A percentile compares a stretch with the other conserved stretches of the same genome.
These are phyloP conservation scores for Lavandula angustifolia DNA, from an alignment of 257 asterid genomes.

Conservation along the genomic window DNA sequence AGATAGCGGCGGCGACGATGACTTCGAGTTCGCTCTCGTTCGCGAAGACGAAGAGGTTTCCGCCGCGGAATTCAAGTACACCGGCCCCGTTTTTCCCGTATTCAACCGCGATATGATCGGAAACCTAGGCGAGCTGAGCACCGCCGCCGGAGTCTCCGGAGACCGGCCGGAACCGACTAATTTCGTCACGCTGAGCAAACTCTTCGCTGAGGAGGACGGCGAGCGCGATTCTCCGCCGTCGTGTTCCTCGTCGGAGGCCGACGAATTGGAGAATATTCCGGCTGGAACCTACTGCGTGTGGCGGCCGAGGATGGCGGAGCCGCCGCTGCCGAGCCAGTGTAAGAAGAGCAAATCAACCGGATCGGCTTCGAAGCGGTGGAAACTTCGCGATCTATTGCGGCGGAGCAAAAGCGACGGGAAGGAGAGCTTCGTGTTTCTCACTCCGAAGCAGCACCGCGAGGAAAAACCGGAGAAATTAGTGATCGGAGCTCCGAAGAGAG, in stretches of 20 bases:
- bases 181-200: slow-evolving; percentile 35
- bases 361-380: slow-evolving; percentile 77
- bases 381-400: slow-evolving; percentile 59
- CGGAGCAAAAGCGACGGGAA: slow-evolving; percentile 93
- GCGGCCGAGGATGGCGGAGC: slow-evolving; percentile 55
- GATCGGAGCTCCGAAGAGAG: slow-evolving; percentile 21
- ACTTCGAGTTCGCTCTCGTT: slow-evolving; percentile 62
- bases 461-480: slow-evolving; percentile 25
- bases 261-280: slow-evolving; percentile 63
- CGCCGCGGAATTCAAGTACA: slow-evolving; percentile 32
- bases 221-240: slow-evolving; percentile 43
- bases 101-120: slow-evolving; percentile 39
- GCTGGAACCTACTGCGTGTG: slow-evolving; percentile 71
- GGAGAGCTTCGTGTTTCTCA: slow-evolving; percentile 56
- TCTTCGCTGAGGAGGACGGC: slow-evolving; percentile 40
- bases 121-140: not conserved
- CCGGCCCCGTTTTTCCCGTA: slow-evolving; percentile 44
- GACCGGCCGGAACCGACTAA: slow-evolving; percentile 15
- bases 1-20: slow-evolving; percentile 40
- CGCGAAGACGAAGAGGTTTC: slow-evolving; percentile 33
- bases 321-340: slow-evolving; percentile 53
- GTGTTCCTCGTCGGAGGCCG: slow-evolving; percentile 62
- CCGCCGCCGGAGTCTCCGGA: not conserved
- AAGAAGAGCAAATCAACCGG: slow-evolving; percentile 91
- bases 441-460: slow-evolving; percentile 48